Percentiles rank a stretch among this genome's conserved stretches.
These are phyloP conservation scores for Areca catechu DNA, from an alignment of 176 grass and related monocot species.

Conservation along the genomic window DNA sequence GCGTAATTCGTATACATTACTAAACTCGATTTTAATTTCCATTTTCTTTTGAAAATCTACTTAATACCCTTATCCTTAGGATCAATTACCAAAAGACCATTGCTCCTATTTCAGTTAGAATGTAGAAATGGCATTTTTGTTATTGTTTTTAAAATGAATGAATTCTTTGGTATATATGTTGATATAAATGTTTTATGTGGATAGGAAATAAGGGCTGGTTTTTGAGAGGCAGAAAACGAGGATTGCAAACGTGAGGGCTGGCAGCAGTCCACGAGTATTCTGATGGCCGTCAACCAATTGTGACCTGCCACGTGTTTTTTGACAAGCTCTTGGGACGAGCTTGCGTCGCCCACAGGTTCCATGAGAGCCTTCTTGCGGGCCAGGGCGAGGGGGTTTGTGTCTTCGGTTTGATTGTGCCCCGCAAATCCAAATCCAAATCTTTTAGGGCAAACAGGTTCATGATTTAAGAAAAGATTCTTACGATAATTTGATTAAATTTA, in stretches of 20 bases:
- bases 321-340: neutral
- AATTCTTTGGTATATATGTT: neutral
- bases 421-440: no score
- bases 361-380: no score
- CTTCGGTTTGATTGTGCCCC: no score
- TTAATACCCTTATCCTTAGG: no score
- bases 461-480: no score
- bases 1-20: no score
- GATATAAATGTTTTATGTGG: neutral
- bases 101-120: neutral
- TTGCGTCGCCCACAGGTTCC: slow-evolving; percentile 1
- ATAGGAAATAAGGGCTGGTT: neutral
- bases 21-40: no score
- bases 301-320: slow-evolving; percentile 14
- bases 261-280: slow-evolving; percentile 9
- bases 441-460: no score
- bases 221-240: neutral
- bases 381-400: no score
- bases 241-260: slow-evolving; percentile 17
- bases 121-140: neutral
- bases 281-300: slow-evolving; percentile 13
- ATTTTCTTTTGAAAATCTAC: no score
- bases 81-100: no score
- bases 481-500: no score
- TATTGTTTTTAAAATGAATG: neutral